These are phyloP conservation scores for Entomortierella parvispora DNA, from an alignment of 192 early-diverging fungal species.

Conservation along the genomic window DNA sequence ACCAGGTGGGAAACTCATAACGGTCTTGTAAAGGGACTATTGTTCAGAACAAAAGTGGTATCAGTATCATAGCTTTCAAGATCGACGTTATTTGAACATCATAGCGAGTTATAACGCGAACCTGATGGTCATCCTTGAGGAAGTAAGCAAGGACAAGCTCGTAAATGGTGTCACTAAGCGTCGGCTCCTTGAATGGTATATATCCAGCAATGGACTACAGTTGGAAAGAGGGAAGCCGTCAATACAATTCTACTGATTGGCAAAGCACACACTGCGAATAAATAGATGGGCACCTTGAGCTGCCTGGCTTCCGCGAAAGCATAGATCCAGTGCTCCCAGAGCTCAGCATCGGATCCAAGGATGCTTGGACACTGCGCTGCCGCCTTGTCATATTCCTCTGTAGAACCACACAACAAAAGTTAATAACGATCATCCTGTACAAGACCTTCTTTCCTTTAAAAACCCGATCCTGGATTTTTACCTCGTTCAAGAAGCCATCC, in stretches of 20 bases:
- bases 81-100: too few relatives aligned
- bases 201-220: conserved; percentile 70
- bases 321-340: conserved; percentile 95
- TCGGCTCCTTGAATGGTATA: conserved; percentile 83
- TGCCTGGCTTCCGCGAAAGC: conserved; percentile 84
- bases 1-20: conserved; percentile 82
- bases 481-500: conserved; percentile 76
- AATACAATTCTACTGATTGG: background rate
- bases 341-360: conserved; percentile 68
- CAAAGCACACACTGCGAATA: background rate
- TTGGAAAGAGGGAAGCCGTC: background rate
- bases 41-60: too few relatives aligned
- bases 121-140: conserved; percentile 72
- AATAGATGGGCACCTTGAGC: conserved; percentile 60
- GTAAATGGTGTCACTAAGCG: conserved; percentile 82
- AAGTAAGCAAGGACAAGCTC: conserved; percentile 86
- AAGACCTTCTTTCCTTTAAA: background rate
- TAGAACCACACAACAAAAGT: background rate
- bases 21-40: conserved; percentile 62
- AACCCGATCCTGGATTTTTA: conserved; percentile 15
- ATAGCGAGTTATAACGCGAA: too few relatives aligned
- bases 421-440: background rate
- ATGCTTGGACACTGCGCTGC: conserved; percentile 80
- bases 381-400: conserved; percentile 71
- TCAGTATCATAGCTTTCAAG: too few relatives aligned